These are phyloP conservation scores for Paratinospora sagittata DNA, from an alignment of 164 flowering plant genomes.

Conservation along the genomic window DNA sequence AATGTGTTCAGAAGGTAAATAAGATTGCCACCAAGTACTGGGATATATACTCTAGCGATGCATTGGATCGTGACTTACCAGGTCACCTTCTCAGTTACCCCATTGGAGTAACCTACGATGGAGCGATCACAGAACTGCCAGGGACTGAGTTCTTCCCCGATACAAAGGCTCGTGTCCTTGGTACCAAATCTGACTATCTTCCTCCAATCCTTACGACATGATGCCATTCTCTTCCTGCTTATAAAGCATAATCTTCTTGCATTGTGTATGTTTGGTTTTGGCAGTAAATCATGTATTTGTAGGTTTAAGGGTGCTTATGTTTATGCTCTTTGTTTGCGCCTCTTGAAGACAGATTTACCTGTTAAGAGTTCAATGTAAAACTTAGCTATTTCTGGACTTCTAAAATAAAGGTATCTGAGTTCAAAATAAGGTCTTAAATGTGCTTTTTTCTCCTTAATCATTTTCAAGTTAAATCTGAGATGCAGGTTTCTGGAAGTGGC, in stretches of 20 bases:
- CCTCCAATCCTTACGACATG: conserved; percentile 72
- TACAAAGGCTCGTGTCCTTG: conserved; percentile 63
- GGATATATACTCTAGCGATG: conserved; percentile 47
- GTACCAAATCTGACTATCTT: conserved; percentile 38
- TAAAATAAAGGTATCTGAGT: too few species aligned
- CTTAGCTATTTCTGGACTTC: too few species aligned
- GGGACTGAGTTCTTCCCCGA: conserved; percentile 60
- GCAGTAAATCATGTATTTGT: too few species aligned
- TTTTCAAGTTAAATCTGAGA: too few species aligned
- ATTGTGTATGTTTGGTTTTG: too few species aligned
- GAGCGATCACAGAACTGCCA: conserved; percentile 38
- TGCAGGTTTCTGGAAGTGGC: too few species aligned
- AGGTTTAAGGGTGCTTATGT: too few species aligned
- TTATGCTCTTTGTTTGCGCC: too few species aligned
- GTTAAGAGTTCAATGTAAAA: too few species aligned
- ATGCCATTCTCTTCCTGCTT: neutral
- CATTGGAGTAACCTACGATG: conserved; percentile 34
- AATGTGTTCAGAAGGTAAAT: conserved; percentile 58
- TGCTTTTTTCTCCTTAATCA: too few species aligned
- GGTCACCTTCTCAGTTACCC: conserved; percentile 81
- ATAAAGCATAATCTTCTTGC: neutral
- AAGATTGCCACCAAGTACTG: conserved; percentile 45
- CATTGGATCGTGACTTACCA: conserved; percentile 44
- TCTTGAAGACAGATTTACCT: too few species aligned
- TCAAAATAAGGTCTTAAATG: too few species aligned